Evolutionary conservation across 2,329 filamentous ascomycete species (phyloP).

Genomic region (Bipolaris victoriae): DNA sequence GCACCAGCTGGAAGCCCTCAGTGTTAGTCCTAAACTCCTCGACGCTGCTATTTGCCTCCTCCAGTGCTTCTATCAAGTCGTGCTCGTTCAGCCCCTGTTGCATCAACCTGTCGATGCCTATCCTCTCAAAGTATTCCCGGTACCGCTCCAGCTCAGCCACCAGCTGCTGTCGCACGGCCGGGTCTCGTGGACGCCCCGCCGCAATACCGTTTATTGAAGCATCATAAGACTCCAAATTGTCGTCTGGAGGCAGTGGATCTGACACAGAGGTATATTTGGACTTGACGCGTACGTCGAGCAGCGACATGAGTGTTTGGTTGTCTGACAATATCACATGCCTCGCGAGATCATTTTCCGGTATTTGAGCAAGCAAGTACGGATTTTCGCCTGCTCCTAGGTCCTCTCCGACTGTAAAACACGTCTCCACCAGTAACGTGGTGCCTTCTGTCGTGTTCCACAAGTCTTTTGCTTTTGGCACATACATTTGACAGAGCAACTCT

Average conservation of each 20-base stretch:
- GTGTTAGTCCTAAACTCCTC: slow-evolving; percentile 39
- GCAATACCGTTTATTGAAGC: neutral
- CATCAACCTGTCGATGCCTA: slow-evolving; percentile 31
- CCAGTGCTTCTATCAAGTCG: slow-evolving; percentile 27
- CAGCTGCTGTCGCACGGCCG: slow-evolving; percentile 24
- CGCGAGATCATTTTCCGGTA: slow-evolving; percentile 60
- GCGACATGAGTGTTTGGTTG: slow-evolving; percentile 70
- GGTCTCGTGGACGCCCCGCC: slow-evolving; percentile 4
- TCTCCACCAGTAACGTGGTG: slow-evolving; percentile 70
- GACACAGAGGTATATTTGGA: slow-evolving; percentile 65
- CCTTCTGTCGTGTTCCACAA: slow-evolving; percentile 83
- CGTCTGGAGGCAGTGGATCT: slow-evolving; percentile 77
- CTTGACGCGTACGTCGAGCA: slow-evolving; percentile 71
- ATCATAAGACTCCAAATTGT: slow-evolving; percentile 45
- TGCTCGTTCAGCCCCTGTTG: slow-evolving; percentile 26
- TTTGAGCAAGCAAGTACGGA: slow-evolving; percentile 41
- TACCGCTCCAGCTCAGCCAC: slow-evolving; percentile 34
- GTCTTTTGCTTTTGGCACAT: slow-evolving; percentile 77
- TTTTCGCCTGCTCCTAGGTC: slow-evolving; percentile 31
- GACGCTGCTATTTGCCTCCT: slow-evolving; percentile 28
- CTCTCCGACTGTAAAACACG: slow-evolving; percentile 60
- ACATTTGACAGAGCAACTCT: slow-evolving; percentile 75
- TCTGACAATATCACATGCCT: slow-evolving; percentile 82
- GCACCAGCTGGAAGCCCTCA: slow-evolving; percentile 29
- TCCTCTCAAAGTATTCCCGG: slow-evolving; percentile 36